These are phyloP conservation scores for Pyricularia sp. DNA, from an alignment of 2,329 filamentous ascomycete species.

Conservation along the genomic window DNA sequence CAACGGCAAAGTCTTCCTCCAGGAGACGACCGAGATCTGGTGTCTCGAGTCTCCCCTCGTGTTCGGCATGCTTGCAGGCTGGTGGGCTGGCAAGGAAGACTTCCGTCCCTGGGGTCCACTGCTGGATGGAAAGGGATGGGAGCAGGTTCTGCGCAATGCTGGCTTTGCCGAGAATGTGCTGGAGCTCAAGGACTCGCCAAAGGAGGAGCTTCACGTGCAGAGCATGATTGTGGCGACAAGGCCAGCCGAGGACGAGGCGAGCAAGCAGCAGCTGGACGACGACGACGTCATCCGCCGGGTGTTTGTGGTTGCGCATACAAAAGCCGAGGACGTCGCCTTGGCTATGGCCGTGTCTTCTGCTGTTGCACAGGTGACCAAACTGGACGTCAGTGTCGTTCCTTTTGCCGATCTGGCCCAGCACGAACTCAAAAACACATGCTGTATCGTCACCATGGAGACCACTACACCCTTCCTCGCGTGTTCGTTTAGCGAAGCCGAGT, in stretches of 20 bases:
- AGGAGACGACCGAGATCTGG: not conserved
- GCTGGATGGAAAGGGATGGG: slow-evolving; percentile 4
- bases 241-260: slow-evolving; percentile 4
- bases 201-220: slow-evolving; percentile 8
- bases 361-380: not conserved
- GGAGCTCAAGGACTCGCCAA: slow-evolving; percentile 7
- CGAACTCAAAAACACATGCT: slow-evolving; percentile 12
- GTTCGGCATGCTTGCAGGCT: not conserved
- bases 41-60: not conserved
- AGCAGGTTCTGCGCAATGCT: slow-evolving; percentile 6
- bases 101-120: not conserved
- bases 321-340: not conserved
- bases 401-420: slow-evolving; percentile 12
- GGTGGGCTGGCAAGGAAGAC: not conserved
- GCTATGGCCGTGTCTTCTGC: not conserved
- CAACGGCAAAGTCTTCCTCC: not conserved
- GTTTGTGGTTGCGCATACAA: slow-evolving; percentile 8
- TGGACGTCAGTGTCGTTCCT: slow-evolving; percentile 9
- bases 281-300: slow-evolving; percentile 5
- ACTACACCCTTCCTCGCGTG: slow-evolving; percentile 10
- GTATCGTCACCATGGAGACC: slow-evolving; percentile 15
- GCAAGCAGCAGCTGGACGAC: slow-evolving; percentile 5
- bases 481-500: slow-evolving; percentile 14
- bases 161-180: slow-evolving; percentile 8
- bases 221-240: slow-evolving; percentile 9